Evolutionary conservation across 352 stramenopile genomes (phyloP).

Genomic region (Nothophytophthora sp.): DNA sequence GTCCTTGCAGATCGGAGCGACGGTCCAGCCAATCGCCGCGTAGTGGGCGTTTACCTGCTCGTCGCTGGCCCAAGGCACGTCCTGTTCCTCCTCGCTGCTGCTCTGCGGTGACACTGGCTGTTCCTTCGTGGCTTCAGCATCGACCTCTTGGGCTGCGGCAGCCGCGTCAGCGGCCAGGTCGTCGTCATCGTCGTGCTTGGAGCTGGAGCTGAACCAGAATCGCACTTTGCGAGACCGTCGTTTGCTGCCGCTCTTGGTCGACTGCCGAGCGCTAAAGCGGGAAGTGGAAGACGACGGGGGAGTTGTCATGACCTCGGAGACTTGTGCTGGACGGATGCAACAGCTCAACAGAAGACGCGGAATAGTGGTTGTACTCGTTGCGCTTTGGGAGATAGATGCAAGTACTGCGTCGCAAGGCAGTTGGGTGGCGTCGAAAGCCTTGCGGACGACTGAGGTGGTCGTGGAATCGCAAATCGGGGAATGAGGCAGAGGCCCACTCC

Average conservation of each 20-base stretch:
- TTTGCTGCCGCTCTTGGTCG: slow-evolving; percentile 16
- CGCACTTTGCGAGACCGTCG: slow-evolving; percentile 13
- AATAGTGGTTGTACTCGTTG: no score
- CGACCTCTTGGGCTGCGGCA: slow-evolving; percentile 12
- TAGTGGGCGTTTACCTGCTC: slow-evolving; percentile 52
- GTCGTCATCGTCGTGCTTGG: not conserved
- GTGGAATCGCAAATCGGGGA: slow-evolving; percentile 1
- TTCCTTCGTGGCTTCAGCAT: slow-evolving; percentile 6
- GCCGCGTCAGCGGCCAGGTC: slow-evolving; percentile 10
- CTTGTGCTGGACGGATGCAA: no score
- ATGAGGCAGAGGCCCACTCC: not conserved
- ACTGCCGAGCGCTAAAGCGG: slow-evolving; percentile 20
- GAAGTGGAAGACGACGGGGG: slow-evolving; percentile 7
- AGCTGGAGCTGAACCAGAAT: slow-evolving; percentile 27
- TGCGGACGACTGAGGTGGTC: no score
- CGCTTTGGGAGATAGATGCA: no score
- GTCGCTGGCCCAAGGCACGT: slow-evolving; percentile 46
- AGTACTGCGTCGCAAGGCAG: no score
- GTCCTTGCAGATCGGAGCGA: slow-evolving; percentile 40
- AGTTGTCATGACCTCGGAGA: slow-evolving; percentile 18
- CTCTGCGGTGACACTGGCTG: no score
- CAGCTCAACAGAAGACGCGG: no score
- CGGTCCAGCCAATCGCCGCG: slow-evolving; percentile 33
- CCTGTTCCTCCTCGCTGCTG: no score
- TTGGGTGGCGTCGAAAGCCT: no score